Percentiles rank a stretch among this genome's conserved stretches.
Evolutionary conservation across 768 basidiomycete genomes (phyloP).

Genomic region (Sistotremastrum suecicum): DNA sequence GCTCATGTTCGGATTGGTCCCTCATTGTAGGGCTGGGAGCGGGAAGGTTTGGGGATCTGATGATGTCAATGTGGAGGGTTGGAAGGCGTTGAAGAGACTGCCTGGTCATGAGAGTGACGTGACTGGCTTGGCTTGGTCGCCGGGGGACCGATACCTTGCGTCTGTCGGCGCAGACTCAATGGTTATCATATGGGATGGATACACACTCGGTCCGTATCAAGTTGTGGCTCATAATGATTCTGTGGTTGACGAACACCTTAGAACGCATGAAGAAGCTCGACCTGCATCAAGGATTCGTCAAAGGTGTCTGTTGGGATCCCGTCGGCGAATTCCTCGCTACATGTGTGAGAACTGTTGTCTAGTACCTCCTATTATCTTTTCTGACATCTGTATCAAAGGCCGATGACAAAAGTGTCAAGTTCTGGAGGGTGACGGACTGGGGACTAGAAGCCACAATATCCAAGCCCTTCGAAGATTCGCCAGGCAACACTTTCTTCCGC

Average conservation of each 20-base stretch:
- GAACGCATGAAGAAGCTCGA: constrained; percentile 77
- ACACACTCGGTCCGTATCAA: constrained; percentile 57
- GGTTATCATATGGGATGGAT: constrained; percentile 90
- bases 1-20: neutral
- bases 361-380: neutral
- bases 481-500: constrained; percentile 89
- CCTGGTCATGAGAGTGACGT: constrained; percentile 96
- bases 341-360: constrained; percentile 16
- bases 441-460: constrained; percentile 65
- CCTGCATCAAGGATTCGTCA: constrained; percentile 90
- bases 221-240: neutral
- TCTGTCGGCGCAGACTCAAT: constrained; percentile 88
- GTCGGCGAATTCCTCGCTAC: constrained; percentile 98
- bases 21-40: constrained; percentile 45
- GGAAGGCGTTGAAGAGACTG: constrained; percentile 86
- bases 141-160: constrained; percentile 83
- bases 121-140: constrained; percentile 89
- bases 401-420: constrained; percentile 91
- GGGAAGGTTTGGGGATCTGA: constrained; percentile 91
- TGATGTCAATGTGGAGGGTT: constrained; percentile 92
- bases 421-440: constrained; percentile 96
- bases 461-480: constrained; percentile 88
- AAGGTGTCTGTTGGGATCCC: constrained; percentile 98
- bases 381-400: constrained; percentile 33
- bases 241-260: constrained; percentile 15